Conservation (phyloP, 1,284 basidiomycete species). For the Ceratorhiza oryzae-sativae region DNA sequence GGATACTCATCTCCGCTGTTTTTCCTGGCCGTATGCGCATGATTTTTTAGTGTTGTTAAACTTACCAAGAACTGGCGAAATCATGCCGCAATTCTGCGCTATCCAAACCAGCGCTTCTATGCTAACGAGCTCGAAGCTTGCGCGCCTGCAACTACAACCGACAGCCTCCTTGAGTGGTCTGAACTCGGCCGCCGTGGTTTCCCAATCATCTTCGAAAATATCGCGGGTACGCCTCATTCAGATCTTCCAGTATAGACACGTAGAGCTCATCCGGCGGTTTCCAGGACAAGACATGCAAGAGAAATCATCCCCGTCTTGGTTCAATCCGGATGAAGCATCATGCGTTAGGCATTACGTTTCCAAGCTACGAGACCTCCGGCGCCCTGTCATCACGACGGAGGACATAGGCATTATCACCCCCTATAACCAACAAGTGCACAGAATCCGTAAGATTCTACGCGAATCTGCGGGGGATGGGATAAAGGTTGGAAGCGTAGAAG, state of each 20-base stretch:
- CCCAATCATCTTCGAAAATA: conserved; percentile 66
- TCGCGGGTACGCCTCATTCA: conserved; percentile 55
- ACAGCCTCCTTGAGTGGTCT: conserved; percentile 51
- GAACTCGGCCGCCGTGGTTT: conserved; percentile 58
- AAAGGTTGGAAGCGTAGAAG: conserved; percentile 66
- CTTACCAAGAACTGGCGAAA: conserved; percentile 66
- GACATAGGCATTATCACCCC: conserved; percentile 65
- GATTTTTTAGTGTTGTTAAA: conserved; percentile 59
- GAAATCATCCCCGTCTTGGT: conserved; percentile 68
- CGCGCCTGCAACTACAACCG: conserved; percentile 52
- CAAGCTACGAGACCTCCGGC: conserved; percentile 48
- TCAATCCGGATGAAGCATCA: conserved; percentile 65
- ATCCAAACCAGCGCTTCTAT: conserved; percentile 66
- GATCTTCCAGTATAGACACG: neutral
- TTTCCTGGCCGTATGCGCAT: neutral
- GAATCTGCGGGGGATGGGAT: conserved; percentile 51
- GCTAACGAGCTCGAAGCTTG: conserved; percentile 57
- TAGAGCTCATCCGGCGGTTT: neutral
- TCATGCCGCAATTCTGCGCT: conserved; percentile 62
- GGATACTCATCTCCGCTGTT: neutral
- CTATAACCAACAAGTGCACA: conserved; percentile 62
- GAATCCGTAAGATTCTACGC: conserved; percentile 54
- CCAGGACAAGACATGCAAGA: conserved; percentile 62
- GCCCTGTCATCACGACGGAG: conserved; percentile 50
- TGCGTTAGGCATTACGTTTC: conserved; percentile 62